Conservation (phyloP, 1,284 basidiomycete species). For the Earliella scabrosa region DNA sequence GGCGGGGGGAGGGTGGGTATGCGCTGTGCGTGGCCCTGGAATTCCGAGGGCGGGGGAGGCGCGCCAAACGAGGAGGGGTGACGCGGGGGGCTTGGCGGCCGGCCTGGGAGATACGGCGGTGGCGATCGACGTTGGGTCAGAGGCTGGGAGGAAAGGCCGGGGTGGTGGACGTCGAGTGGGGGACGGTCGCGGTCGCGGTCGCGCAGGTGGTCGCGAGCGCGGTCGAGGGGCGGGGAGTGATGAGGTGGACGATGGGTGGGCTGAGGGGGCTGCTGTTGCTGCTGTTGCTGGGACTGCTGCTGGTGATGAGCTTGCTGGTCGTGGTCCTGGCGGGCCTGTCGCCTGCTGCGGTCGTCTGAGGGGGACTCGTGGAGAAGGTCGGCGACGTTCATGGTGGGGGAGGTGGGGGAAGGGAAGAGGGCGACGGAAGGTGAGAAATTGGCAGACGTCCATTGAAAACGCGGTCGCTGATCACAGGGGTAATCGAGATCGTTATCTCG, state of each 20-base stretch:
- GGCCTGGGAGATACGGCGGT: constrained; percentile 19
- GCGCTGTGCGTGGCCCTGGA: constrained; percentile 15
- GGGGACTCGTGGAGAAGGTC: constrained; percentile 73
- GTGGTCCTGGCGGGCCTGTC: constrained; percentile 31
- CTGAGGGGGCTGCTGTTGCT: constrained; percentile 22
- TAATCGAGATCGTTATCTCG: constrained; percentile 40
- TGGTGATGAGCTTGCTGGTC: constrained; percentile 22
- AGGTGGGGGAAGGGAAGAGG: constrained; percentile 29
- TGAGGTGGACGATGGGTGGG: constrained; percentile 27
- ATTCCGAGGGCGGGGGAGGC: constrained; percentile 15
- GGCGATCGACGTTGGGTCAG: constrained; percentile 25
- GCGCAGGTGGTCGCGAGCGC: constrained; percentile 19
- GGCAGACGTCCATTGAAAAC: constrained; percentile 32
- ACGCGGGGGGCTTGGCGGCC: constrained; percentile 29
- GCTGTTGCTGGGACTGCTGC: constrained; percentile 25
- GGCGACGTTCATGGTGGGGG: constrained; percentile 67
- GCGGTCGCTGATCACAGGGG: constrained; percentile 39
- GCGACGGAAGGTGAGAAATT: constrained; percentile 32
- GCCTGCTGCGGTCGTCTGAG: constrained; percentile 46
- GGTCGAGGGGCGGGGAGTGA: constrained; percentile 29
- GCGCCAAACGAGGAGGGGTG: constrained; percentile 16
- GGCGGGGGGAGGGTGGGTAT: constrained; percentile 26
- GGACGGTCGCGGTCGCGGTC: constrained; percentile 27
- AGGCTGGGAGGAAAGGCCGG: constrained; percentile 16
- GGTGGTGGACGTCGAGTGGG: constrained; percentile 15